These are phyloP conservation scores for Hylodesmum podocarpum DNA, from an alignment of 306 rosid species.

Conservation along the genomic window DNA sequence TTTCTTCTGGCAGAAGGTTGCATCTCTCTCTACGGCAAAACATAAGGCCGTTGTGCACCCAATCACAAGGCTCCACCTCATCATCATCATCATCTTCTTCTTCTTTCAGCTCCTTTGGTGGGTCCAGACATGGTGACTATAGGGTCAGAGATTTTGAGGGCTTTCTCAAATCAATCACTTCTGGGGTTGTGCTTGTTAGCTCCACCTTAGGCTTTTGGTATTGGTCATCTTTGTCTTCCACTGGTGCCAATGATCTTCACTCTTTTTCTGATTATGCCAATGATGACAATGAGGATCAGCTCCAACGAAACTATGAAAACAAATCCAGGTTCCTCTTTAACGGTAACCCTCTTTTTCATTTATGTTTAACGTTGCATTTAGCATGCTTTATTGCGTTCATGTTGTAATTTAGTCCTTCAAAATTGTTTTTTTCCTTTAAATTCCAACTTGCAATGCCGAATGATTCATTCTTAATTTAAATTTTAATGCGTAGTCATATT, in stretches of 20 bases:
- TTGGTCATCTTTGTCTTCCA: constrained; percentile 43
- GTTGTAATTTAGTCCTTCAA: background rate
- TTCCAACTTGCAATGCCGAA: background rate
- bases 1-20: constrained; percentile 49
- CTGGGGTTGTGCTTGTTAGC: constrained; percentile 51
- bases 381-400: background rate
- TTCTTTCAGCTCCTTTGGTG: constrained; percentile 6
- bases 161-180: constrained; percentile 41
- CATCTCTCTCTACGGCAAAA: constrained; percentile 22
- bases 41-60: constrained; percentile 30
- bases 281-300: constrained; percentile 20
- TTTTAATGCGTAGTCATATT: background rate
- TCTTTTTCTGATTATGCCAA: constrained; percentile 45
- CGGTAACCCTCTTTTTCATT: constrained; percentile 16
- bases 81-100: constrained; percentile 32
- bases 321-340: constrained; percentile 53
- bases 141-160: constrained; percentile 20
- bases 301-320: constrained; percentile 26
- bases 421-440: background rate
- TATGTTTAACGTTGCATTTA: background rate
- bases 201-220: constrained; percentile 50
- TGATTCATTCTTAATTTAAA: background rate
- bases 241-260: constrained; percentile 14
- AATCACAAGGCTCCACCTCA: constrained; percentile 36
- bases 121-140: constrained; percentile 1